These are phyloP conservation scores for Penicillium alfredii DNA, from an alignment of 495 filamentous ascomycete genomes.

Conservation along the genomic window DNA sequence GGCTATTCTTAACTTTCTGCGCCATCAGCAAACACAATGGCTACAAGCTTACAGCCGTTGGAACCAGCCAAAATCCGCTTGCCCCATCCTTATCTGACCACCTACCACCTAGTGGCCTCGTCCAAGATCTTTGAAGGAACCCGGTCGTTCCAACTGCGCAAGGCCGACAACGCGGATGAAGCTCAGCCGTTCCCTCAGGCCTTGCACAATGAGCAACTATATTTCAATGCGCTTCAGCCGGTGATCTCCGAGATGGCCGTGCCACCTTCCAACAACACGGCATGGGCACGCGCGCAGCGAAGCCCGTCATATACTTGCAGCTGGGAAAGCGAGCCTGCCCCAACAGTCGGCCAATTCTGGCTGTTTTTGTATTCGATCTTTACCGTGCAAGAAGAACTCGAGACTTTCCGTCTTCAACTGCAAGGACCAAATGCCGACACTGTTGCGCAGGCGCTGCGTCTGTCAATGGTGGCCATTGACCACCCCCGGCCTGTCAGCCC, in stretches of 20 bases:
- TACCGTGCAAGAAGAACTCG: slow-evolving; percentile 6
- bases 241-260: slow-evolving; percentile 4
- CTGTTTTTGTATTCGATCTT: slow-evolving; percentile 47
- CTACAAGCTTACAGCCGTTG: slow-evolving; percentile 3
- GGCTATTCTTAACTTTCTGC: neutral
- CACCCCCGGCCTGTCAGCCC: slow-evolving; percentile 14
- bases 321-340: slow-evolving; percentile 23
- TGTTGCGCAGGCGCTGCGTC: slow-evolving; percentile 7
- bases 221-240: slow-evolving; percentile 1
- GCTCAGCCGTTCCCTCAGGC: slow-evolving; percentile 10
- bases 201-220: slow-evolving; percentile 15
- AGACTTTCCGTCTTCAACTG: slow-evolving; percentile 12
- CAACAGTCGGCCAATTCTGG: slow-evolving; percentile 50
- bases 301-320: slow-evolving; percentile 16
- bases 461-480: slow-evolving; percentile 15
- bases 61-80: slow-evolving; percentile 9
- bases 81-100: slow-evolving; percentile 13
- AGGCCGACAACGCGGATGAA: slow-evolving; percentile 4
- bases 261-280: slow-evolving; percentile 25
- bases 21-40: too few relatives aligned
- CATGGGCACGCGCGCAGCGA: slow-evolving; percentile 32
- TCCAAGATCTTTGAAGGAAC: neutral
- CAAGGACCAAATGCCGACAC: slow-evolving; percentile 4
- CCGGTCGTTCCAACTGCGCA: slow-evolving; percentile 4
- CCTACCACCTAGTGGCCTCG: slow-evolving; percentile 9